Base-by-base conservation (phyloP, 768 basidiomycete species). In the Tubosaeta sp. region DNA sequence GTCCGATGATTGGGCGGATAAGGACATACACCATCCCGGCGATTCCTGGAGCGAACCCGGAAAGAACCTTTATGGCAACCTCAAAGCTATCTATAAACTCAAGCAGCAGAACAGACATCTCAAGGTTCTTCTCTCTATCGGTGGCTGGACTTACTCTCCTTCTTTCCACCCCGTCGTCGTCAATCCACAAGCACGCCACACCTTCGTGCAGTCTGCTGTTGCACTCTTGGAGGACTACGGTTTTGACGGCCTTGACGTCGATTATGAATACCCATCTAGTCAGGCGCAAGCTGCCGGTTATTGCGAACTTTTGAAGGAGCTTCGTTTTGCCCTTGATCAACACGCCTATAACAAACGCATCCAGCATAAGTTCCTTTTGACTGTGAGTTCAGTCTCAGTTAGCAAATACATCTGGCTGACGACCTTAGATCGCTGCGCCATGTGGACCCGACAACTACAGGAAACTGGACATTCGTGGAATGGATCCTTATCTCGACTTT, bases 1-100 rank as follows among this genome's bases (percentile, higher is more conserved):
- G 48, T 95, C 92, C 34, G 97, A 99, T 61, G 67, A 76, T 2
- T 98, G 95, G 95, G 86, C 94, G 0, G 97, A 99, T 74, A 83
- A 95, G 63, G 92, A 98, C 66, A 98, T 98, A 43, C 97, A 98
- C 67, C 95, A 95, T 66, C 85, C 88, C 0, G 90, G 87, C 8
- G 97, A 99, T 70, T 88, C 86, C 5, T 99, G 97, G 97, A 88
- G 94, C 59, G 95, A 98, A 48, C 66, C 65, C 26, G 94, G 93
- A 41, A 85, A 78, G 56, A 97, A 98, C 69, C 81, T 98, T 16
- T 98, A 95, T 62, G 95, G 95, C 48, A 95, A 95, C 70, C 82
- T 98, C 72, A 97, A 95, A 66, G 90, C 89, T 46, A 81, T 98
- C 52, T 95, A 94, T 69, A 79, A 88, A 31, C 76, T 97, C 59